Evolutionary conservation across 228 moss, liverwort and hornwort species (phyloP).

Genomic region (Sphagnum fallax): DNA sequence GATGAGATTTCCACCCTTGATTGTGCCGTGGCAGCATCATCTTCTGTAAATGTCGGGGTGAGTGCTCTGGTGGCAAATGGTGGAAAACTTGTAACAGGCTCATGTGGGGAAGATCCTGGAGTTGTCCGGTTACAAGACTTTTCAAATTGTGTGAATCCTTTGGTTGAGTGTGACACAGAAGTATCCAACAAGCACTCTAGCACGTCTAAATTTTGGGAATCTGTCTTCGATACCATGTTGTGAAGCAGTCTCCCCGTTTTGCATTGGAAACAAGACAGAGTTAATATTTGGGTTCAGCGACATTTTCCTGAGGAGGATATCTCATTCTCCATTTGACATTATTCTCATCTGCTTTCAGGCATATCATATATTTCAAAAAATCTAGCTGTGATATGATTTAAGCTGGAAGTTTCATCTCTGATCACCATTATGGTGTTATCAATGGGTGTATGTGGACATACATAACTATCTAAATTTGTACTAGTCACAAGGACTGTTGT

Average conservation of each 20-base stretch:
- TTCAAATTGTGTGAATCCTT: constrained; percentile 45
- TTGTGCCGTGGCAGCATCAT: constrained; percentile 18
- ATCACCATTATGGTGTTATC: too few species aligned
- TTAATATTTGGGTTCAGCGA: too few species aligned
- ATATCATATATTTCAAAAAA: too few species aligned
- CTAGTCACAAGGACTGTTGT: too few species aligned
- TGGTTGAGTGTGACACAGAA: constrained; percentile 15
- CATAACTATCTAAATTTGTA: too few species aligned
- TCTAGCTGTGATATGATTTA: too few species aligned
- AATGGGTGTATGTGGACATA: too few species aligned
- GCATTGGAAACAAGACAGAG: too few species aligned
- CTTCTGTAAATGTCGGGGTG: constrained; percentile 30
- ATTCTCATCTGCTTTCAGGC: too few species aligned
- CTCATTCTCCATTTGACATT: too few species aligned
- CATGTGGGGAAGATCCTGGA: constrained; percentile 60
- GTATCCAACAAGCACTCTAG: constrained; percentile 13
- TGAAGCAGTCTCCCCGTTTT: background rate
- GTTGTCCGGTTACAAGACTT: constrained; percentile 54
- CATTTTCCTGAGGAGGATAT: too few species aligned
- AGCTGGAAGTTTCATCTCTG: too few species aligned
- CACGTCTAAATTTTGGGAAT: constrained; percentile 59
- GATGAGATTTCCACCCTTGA: constrained; percentile 45
- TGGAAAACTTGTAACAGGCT: constrained; percentile 57
- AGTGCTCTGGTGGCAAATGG: constrained; percentile 52
- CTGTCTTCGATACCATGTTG: background rate